Conservation (phyloP, 805 yeast species). For the Kodamaea restingae region DNA sequence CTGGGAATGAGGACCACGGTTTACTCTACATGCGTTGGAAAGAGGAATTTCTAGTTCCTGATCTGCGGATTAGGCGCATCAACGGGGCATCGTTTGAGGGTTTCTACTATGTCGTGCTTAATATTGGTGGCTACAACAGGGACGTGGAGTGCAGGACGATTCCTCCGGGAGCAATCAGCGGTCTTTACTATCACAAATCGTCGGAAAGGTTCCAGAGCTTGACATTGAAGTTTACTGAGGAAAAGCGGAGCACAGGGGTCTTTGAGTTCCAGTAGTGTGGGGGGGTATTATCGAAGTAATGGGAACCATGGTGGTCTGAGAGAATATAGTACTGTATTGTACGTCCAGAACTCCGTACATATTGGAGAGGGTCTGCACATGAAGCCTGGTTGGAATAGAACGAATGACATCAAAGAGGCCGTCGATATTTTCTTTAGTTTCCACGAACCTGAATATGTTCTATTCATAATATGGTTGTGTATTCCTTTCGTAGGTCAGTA, state of each 20-base stretch:
- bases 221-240: slow-evolving; percentile 54
- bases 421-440: no score
- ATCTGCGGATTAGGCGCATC: slow-evolving; percentile 57
- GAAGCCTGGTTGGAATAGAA: no score
- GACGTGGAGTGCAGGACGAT: slow-evolving; percentile 11
- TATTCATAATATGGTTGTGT: no score
- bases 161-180: slow-evolving; percentile 66
- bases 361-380: no score
- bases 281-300: no score
- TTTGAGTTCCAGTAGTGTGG: slow-evolving; percentile 24
- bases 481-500: no score
- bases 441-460: no score
- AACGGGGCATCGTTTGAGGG: slow-evolving; percentile 87
- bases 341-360: no score
- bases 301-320: no score
- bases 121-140: slow-evolving; percentile 42
- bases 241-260: slow-evolving; percentile 34
- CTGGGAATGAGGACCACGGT: slow-evolving; percentile 27
- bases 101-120: slow-evolving; percentile 81
- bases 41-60: slow-evolving; percentile 82
- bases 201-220: slow-evolving; percentile 79
- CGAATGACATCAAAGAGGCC: no score
- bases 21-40: slow-evolving; percentile 90
- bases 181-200: slow-evolving; percentile 77
- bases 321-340: no score